Conservation (phyloP, 345 rosid genomes). For the Heritiera fomes region DNA sequence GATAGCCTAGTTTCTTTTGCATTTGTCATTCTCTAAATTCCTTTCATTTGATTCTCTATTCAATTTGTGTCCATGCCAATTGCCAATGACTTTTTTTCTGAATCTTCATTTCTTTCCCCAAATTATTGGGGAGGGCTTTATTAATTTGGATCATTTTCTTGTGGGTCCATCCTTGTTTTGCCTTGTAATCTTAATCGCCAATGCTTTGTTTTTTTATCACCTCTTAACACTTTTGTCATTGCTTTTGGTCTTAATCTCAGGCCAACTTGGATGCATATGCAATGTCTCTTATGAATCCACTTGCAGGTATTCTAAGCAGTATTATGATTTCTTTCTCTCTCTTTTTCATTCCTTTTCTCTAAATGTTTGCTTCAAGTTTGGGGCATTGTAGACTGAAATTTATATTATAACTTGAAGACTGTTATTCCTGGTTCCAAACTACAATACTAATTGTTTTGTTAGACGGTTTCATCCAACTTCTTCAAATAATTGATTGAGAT, state of each 20-base stretch:
- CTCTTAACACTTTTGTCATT: background rate
- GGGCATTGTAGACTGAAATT: constrained; percentile 16
- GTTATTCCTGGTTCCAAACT: background rate
- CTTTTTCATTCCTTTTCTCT: constrained; percentile 1
- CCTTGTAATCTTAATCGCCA: background rate
- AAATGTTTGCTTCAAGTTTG: background rate
- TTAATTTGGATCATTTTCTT: background rate
- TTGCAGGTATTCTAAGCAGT: constrained; percentile 65
- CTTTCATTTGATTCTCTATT: background rate
- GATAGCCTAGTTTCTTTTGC: too few relatives aligned
- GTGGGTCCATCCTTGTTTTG: background rate
- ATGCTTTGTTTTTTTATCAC: background rate
- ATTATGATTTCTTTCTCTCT: constrained; percentile 12
- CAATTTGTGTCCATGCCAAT: constrained; percentile 2
- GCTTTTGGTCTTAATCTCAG: constrained; percentile 41
- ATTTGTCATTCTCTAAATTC: too few relatives aligned
- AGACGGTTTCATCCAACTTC: constrained; percentile 10
- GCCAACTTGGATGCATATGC: constrained; percentile 89
- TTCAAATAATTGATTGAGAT: constrained; percentile 16
- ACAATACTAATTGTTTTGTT: background rate
- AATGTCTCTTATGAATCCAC: constrained; percentile 67
- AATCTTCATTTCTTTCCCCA: background rate
- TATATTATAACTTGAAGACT: background rate
- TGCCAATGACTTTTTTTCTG: background rate
- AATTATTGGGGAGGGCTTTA: background rate